Evolutionary conservation across 179 eudicot species (phyloP), one percentile per base, ranked within the genome.

Genomic region (Spinacia oleracea): DNA sequence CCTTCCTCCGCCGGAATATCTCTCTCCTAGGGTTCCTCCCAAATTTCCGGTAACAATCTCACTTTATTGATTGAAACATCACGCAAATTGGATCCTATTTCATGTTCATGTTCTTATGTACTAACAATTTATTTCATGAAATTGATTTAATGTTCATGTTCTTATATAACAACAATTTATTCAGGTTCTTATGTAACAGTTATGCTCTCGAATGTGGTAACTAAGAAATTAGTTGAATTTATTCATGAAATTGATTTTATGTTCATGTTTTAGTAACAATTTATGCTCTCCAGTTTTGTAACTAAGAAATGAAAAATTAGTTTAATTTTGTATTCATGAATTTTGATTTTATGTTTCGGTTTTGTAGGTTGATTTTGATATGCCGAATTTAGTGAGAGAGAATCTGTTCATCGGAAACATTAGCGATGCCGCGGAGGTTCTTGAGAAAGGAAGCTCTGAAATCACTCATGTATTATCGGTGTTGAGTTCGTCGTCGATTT

Each of bases 401-500:
- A 77, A 87, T 82, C 79, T 94, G 40, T 91, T 85, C 81, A 92
- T 94, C 43, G 88, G 98, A 55, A 82, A 91, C 88, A 93, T 95
- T 10, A 63, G 73, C 9, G 91, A 87, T 38, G 97, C 97, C 1
- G 98, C 91, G 0, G 90, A 91, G 55, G 67, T 90, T 69, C 96
- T 93, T 9, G 85, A 88, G 82, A 84, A 90, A 15, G 89, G 85
- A 0, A 88, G 86, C 78, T 74, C 77, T 14, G 88, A 88, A 32
- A 79, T 95, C 73, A 95, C 96, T 18, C 96, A 95, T 42, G 72
- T 95, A 58, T 80, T 95, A 2, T 95, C 98, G 7, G 80, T 91
- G 29, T 84, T 95, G 35, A 93, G 97, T 68, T 93, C 98, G 5
- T 87, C 90, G 16, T 91, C 97, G n/a, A 90, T 91, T 45, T 87